Evolutionary conservation across 2,329 filamentous ascomycete species (phyloP).

Genomic region (Dactylellina cionopaga): DNA sequence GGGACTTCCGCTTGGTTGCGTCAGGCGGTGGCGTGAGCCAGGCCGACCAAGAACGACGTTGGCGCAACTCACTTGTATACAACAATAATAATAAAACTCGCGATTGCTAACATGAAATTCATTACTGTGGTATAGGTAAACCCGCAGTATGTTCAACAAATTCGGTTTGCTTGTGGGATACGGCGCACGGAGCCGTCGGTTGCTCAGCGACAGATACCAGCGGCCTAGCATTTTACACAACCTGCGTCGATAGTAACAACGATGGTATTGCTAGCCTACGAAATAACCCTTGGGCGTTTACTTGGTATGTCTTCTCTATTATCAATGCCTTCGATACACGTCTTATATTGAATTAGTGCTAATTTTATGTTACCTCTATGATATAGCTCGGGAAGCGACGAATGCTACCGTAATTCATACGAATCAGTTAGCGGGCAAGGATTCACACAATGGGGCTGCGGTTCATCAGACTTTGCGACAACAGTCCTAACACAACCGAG

Average conservation of each 20-base stretch:
- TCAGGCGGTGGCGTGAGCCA: constrained; percentile 8
- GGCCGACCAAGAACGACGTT: neutral
- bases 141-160: constrained; percentile 44
- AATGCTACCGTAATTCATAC: constrained; percentile 45
- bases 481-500: constrained; percentile 44
- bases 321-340: neutral
- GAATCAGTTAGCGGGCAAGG: constrained; percentile 34
- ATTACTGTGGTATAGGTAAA: constrained; percentile 12
- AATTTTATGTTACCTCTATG: neutral
- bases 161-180: constrained; percentile 45
- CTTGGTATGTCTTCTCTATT: constrained; percentile 48
- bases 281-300: constrained; percentile 41
- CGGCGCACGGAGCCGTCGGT: constrained; percentile 38
- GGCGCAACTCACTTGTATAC: neutral
- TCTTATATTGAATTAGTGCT: neutral
- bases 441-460: constrained; percentile 48
- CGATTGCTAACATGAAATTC: neutral
- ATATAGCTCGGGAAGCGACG: constrained; percentile 10
- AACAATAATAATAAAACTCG: neutral
- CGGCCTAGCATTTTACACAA: constrained; percentile 37
- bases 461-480: constrained; percentile 25
- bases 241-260: constrained; percentile 45
- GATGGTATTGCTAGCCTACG: constrained; percentile 10
- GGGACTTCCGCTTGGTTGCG: neutral
- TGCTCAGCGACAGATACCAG: constrained; percentile 28